Evolutionary conservation across 371 early-diverging fungal species (phyloP).

Genomic region (Actinomucor elegans): DNA sequence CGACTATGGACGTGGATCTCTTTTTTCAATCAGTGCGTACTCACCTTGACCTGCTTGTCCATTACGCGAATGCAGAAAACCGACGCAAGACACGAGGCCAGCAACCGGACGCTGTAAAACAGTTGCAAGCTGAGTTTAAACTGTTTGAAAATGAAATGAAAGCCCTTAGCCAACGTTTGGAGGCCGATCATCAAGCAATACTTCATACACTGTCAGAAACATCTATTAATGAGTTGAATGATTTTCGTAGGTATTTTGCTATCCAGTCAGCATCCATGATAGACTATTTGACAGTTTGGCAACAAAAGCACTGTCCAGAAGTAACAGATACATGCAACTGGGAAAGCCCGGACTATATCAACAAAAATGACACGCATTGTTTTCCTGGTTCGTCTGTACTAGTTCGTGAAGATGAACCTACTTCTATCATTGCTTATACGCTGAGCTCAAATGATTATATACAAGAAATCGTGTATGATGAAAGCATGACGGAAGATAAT

Average conservation of each 20-base stretch:
- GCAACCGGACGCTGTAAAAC: neutral
- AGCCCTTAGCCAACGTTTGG: conserved; percentile 13
- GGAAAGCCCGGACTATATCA: conserved; percentile 40
- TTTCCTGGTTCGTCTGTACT: conserved; percentile 82
- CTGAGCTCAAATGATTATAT: conserved; percentile 44
- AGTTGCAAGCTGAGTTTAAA: conserved; percentile 1
- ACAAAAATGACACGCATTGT: conserved; percentile 54
- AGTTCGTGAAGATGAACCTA: conserved; percentile 89
- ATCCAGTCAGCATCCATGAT: conserved; percentile 20
- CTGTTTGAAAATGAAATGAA: conserved; percentile 12
- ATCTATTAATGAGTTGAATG: conserved; percentile 30
- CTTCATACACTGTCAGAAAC: conserved; percentile 16
- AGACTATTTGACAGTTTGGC: conserved; percentile 34
- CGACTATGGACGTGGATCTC: conserved; percentile 22
- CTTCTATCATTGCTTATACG: conserved; percentile 88
- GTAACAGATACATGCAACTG: conserved; percentile 27
- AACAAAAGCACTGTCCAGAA: conserved; percentile 19
- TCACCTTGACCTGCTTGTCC: conserved; percentile 26
- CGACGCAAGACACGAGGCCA: neutral
- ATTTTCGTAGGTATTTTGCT: conserved; percentile 39
- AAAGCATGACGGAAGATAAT: neutral
- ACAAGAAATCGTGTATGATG: conserved; percentile 12
- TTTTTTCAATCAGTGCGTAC: conserved; percentile 24
- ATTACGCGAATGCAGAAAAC: conserved; percentile 7
- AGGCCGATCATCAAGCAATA: conserved; percentile 22